A percentile compares a stretch with the other conserved stretches of the same genome.
Conservation (phyloP, 768 basidiomycete species). For the Boletus bicolor region DNA sequence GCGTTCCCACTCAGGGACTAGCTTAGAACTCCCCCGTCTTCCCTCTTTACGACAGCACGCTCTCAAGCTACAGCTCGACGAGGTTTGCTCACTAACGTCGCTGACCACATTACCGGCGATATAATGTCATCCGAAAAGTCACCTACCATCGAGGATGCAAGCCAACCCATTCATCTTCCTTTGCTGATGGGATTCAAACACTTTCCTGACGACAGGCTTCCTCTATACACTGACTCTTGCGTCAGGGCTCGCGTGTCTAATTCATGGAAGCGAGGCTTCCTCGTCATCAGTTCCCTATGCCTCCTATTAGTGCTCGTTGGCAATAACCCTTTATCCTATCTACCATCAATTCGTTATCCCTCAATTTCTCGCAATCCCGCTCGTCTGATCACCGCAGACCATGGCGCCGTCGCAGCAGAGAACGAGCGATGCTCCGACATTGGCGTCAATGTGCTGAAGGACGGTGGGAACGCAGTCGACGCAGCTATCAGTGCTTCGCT, state of each 20-base stretch:
- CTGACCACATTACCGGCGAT: neutral
- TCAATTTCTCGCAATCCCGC: no score
- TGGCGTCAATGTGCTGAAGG: conserved; percentile 71
- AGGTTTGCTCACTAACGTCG: neutral
- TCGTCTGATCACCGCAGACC: conserved; percentile 41
- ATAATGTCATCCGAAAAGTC: conserved; percentile 9
- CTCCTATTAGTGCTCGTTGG: conserved; percentile 12
- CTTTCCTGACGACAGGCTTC: conserved; percentile 12
- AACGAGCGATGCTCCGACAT: conserved; percentile 83
- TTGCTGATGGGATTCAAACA: neutral
- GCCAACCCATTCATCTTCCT: neutral
- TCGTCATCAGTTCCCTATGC: conserved; percentile 10
- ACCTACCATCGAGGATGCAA: neutral
- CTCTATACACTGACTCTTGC: conserved; percentile 13
- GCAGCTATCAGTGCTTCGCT: conserved; percentile 77
- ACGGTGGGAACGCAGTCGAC: conserved; percentile 90
- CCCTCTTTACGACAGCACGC: neutral
- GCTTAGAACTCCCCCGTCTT: neutral
- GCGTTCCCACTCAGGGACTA: neutral
- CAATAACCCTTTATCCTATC: neutral
- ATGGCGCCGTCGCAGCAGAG: conserved; percentile 89
- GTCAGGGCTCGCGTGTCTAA: neutral
- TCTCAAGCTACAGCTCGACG: neutral
- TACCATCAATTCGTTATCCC: neutral
- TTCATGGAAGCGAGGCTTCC: conserved; percentile 12